These are phyloP conservation scores for Tulasnella sp. DNA, from an alignment of 768 basidiomycete species.

Conservation along the genomic window DNA sequence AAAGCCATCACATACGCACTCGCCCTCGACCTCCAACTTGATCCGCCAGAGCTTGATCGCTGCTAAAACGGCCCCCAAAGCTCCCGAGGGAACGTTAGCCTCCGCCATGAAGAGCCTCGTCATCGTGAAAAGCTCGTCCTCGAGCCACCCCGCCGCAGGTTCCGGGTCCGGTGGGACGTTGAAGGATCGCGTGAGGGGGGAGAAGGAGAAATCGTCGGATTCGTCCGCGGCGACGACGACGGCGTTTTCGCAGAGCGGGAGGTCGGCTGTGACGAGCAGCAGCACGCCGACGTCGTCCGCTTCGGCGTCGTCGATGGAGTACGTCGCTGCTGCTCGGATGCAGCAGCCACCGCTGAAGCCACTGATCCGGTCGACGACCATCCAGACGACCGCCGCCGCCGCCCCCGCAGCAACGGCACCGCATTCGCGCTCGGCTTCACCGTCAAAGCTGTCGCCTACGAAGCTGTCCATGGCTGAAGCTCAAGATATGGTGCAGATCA, in stretches of 20 bases:
- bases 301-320: slow-evolving; percentile 16
- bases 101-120: slow-evolving; percentile 13
- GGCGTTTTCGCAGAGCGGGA: background rate
- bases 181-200: slow-evolving; percentile 18
- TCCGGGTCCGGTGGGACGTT: background rate
- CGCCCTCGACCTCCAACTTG: slow-evolving; percentile 16
- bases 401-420: background rate
- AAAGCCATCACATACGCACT: slow-evolving; percentile 10
- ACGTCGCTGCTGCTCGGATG: background rate
- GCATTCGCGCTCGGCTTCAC: slow-evolving; percentile 9
- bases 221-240: slow-evolving; percentile 8
- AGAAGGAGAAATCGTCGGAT: slow-evolving; percentile 18
- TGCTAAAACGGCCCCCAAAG: slow-evolving; percentile 25
- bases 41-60: slow-evolving; percentile 27
- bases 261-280: background rate
- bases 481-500: background rate
- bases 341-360: slow-evolving; percentile 10
- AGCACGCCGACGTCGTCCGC: slow-evolving; percentile 10
- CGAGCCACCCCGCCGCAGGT: background rate
- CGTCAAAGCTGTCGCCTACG: slow-evolving; percentile 6
- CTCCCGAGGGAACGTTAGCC: slow-evolving; percentile 10
- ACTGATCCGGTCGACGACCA: slow-evolving; percentile 3
- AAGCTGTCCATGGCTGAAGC: slow-evolving; percentile 8
- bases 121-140: slow-evolving; percentile 7
- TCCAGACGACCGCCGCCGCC: background rate